Base-by-base conservation (phyloP, 345 rosid species). In the Rubroshorea leprosula region DNA sequence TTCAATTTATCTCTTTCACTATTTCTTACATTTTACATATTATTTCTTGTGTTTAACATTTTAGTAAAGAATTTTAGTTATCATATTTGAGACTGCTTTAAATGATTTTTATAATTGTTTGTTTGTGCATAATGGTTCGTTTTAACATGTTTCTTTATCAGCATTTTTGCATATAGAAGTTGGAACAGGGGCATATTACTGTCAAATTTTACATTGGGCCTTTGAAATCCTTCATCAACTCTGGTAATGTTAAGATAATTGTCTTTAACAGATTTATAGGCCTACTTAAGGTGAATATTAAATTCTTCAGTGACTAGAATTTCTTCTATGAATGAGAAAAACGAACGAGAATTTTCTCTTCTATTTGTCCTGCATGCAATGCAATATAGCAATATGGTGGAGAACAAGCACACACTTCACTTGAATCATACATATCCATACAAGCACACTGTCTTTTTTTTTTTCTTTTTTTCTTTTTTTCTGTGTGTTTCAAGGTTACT, bases 1-100 rank as follows among this genome's bases (percentile, higher is more conserved):
- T 54, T 68, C 11, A n/a, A n/a, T 63, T 24, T 59, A 47, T 29
- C 49, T 61, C 51, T 68, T 17, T 52, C 49, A 22, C 38, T 17
- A 35, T 62, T 54, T 29, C 57, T 60, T 63, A 39, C 55, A 50
- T 50, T 29, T 43, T 4, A 43, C n/a, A 25, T 22, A 1, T 9
- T 39, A 6, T 18, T 14, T 19, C 52, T 58, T 22, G 21, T 23
- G 24, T 57, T 15, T 39, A 54, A 27, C 18, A 49, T 29, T 23
- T 48, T 45, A 23, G 4, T 54, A 12, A 2, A 17, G 20, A 26
- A 54, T 54, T 54, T n/a, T 26, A 17, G 25, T 27, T 27, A 0
- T 41, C 13, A 17, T 19, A 44, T 35, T 35, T 35, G 41, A 6
- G 3, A 8, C 41, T 6, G 7, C 7, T 8, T 35, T 13, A 35